A percentile compares a stretch with the other conserved stretches of the same genome.
phyloP scores from a whole-genome alignment of 2,329 filamentous ascomycete genomes.

The Aspergillus sp. region DNA sequence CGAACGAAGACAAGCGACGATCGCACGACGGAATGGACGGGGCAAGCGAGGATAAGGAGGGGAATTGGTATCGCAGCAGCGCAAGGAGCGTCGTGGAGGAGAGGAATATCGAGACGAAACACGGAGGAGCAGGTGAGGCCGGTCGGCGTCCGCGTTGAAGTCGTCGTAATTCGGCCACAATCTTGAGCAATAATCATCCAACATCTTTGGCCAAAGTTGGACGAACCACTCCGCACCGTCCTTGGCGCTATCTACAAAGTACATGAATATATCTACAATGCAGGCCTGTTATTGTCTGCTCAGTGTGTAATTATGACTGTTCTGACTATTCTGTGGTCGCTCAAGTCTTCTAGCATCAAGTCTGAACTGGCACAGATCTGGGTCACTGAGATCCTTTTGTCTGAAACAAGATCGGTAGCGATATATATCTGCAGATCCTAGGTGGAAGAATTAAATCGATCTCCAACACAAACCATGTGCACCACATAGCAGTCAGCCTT shows the following conservation, averaged over 20 bases:
- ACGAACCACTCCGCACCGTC: conserved; percentile 10
- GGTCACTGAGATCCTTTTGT: not conserved
- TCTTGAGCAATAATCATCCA: not conserved
- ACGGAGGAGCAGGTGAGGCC: not conserved
- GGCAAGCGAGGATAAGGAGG: not conserved
- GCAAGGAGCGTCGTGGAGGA: not conserved
- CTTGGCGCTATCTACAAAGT: conserved; percentile 9
- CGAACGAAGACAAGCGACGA: conserved; percentile 3
- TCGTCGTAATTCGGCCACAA: conserved; percentile 10
- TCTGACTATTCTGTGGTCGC: not conserved
- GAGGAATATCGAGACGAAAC: not conserved
- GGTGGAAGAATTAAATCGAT: not conserved
- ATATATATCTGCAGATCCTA: not conserved
- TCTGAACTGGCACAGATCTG: no score
- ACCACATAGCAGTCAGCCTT: not conserved
- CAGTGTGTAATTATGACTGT: not conserved
- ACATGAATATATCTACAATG: not conserved
- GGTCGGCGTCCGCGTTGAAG: not conserved
- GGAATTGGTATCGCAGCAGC: not conserved
- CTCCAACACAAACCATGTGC: not conserved
- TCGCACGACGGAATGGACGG: conserved; percentile 1
- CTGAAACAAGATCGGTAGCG: not conserved
- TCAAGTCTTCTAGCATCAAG: not conserved
- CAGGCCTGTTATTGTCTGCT: no score
- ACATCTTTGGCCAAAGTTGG: not conserved